These are phyloP conservation scores for Eudorina sp. DNA, from an alignment of 139 green algal genomes.

Conservation along the genomic window DNA sequence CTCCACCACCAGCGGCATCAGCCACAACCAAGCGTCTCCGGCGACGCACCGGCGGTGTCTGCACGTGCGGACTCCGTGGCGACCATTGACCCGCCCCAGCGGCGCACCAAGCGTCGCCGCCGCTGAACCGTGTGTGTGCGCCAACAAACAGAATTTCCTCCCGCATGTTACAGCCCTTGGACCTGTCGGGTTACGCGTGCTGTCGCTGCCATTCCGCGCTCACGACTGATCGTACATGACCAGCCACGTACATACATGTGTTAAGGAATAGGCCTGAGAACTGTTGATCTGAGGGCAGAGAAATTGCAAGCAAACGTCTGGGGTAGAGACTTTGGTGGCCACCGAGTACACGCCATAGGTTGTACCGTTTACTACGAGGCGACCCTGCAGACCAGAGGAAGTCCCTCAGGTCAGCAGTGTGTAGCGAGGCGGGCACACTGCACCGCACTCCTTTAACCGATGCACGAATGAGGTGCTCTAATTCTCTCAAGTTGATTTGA, in stretches of 20 bases:
- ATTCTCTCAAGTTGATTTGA: no score
- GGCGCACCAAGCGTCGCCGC: not conserved
- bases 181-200: not conserved
- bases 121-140: not conserved
- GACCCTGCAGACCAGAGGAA: no score
- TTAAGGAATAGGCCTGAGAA: not conserved
- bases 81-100: conserved; percentile 25
- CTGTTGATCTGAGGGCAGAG: not conserved
- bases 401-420: no score
- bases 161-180: no score
- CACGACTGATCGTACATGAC: not conserved
- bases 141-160: not conserved
- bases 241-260: not conserved
- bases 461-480: no score
- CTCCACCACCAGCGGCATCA: not conserved
- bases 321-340: no score
- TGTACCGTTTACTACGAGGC: no score
- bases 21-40: not conserved
- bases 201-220: not conserved
- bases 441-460: no score
- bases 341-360: no score
- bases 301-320: not conserved
- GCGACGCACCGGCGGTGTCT: not conserved
- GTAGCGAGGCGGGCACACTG: no score
- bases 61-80: not conserved